Conservation (phyloP, 192 early-diverging fungal species). For the Coemansia sp. region DNA sequence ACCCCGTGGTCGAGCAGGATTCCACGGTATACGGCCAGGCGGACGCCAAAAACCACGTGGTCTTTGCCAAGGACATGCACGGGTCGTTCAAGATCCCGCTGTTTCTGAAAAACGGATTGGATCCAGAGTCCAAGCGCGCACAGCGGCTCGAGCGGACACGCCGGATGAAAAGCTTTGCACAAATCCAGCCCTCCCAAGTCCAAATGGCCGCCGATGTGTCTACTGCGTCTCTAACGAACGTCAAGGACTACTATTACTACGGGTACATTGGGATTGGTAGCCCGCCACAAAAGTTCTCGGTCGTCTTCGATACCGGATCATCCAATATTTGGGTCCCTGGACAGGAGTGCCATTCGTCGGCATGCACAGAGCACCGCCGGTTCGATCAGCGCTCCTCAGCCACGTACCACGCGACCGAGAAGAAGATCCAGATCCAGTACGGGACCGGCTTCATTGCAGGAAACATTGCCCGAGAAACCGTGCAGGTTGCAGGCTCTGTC, state of each 20-base stretch:
- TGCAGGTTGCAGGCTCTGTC: slow-evolving; percentile 38
- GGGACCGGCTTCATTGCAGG: slow-evolving; percentile 93
- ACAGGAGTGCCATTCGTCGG: slow-evolving; percentile 63
- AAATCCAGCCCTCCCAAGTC: slow-evolving; percentile 1
- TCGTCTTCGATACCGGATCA: slow-evolving; percentile 70
- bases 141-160: slow-evolving; percentile 37
- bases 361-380: slow-evolving; percentile 79
- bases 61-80: slow-evolving; percentile 15
- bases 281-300: slow-evolving; percentile 70
- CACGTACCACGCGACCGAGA: slow-evolving; percentile 58
- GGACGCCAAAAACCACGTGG: slow-evolving; percentile 29
- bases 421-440: slow-evolving; percentile 90
- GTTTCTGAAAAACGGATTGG: slow-evolving; percentile 44
- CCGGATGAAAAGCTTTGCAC: slow-evolving; percentile 38
- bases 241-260: slow-evolving; percentile 63
- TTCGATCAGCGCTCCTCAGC: slow-evolving; percentile 70
- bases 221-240: slow-evolving; percentile 30
- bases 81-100: slow-evolving; percentile 42
- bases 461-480: slow-evolving; percentile 75
- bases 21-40: slow-evolving; percentile 16
- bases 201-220: neutral
- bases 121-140: slow-evolving; percentile 46
- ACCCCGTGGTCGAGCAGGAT: neutral
- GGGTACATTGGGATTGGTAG: slow-evolving; percentile 69
- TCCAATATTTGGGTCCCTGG: slow-evolving; percentile 77